A percentile compares a stretch with the other conserved stretches of the same genome.
Evolutionary conservation across 331 rosid genomes (phyloP).

Genomic region (Rhamnella rubrinervis): DNA sequence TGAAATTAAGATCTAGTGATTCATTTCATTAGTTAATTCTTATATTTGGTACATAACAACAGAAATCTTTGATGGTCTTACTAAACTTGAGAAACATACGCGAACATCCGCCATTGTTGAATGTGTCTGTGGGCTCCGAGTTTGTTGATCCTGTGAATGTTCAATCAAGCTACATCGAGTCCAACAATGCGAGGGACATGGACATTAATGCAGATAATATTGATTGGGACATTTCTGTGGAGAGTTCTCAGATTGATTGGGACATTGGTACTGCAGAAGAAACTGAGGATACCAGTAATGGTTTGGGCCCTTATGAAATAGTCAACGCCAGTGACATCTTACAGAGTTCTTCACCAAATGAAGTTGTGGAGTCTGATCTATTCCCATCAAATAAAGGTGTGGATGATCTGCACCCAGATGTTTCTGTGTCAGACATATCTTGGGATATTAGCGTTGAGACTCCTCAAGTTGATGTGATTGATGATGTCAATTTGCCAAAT

Average conservation of each 20-base stretch:
- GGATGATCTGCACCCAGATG: constrained; percentile 34
- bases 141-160: constrained; percentile 39
- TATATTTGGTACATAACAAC: constrained; percentile 31
- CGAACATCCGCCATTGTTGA: constrained; percentile 71
- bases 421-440: constrained; percentile 47
- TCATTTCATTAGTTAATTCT: background rate
- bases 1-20: background rate
- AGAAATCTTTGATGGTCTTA: constrained; percentile 50
- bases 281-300: constrained; percentile 69
- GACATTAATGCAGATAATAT: constrained; percentile 53
- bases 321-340: constrained; percentile 66
- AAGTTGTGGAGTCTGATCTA: constrained; percentile 46
- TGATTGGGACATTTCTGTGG: constrained; percentile 93
- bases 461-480: constrained; percentile 71
- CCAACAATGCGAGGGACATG: constrained; percentile 26
- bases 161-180: constrained; percentile 45
- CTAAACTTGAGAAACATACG: constrained; percentile 53
- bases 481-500: constrained; percentile 51
- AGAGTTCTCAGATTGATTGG: constrained; percentile 86
- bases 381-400: constrained; percentile 38
- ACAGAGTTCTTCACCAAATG: constrained; percentile 45
- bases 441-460: constrained; percentile 91
- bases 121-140: constrained; percentile 68
- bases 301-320: constrained; percentile 92
- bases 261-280: constrained; percentile 80